Evolutionary conservation across 2,329 filamentous ascomycete species (phyloP).

Genomic region (Trichoderma sp.): DNA sequence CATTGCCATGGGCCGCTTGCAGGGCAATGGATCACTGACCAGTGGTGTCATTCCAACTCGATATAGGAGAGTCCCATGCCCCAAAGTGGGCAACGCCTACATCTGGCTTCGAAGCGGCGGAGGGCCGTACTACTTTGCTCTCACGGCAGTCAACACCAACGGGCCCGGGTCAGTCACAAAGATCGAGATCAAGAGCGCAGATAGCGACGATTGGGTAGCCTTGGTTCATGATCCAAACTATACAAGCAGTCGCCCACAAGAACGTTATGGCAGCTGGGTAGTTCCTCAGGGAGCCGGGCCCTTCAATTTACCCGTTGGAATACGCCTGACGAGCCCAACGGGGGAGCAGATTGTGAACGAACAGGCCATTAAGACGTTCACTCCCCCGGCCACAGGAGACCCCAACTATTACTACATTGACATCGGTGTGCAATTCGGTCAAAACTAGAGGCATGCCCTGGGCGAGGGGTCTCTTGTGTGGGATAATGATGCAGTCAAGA

Average conservation of each 20-base stretch:
- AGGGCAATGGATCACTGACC: conserved; percentile 17
- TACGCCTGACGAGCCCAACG: conserved; percentile 19
- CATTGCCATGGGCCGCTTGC: conserved; percentile 22
- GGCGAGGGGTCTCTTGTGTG: too few relatives aligned
- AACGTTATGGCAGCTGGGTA: conserved; percentile 20
- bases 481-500: too few relatives aligned
- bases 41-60: conserved; percentile 19
- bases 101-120: conserved; percentile 22
- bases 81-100: conserved; percentile 19
- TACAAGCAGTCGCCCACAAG: conserved; percentile 20
- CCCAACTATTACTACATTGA: conserved; percentile 22
- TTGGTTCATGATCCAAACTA: conserved; percentile 23
- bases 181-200: conserved; percentile 10
- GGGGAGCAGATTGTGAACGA: conserved; percentile 22
- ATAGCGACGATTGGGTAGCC: neutral
- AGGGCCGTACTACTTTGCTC: conserved; percentile 19
- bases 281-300: conserved; percentile 16
- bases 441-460: neutral
- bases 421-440: conserved; percentile 18
- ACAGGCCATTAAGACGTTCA: conserved; percentile 15
- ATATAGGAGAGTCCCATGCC: conserved; percentile 17
- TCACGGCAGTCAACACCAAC: conserved; percentile 16
- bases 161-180: conserved; percentile 21
- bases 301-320: conserved; percentile 12
- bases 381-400: conserved; percentile 8